Conservation (phyloP, 495 filamentous ascomycete genomes). For the Neurospora sp. region DNA sequence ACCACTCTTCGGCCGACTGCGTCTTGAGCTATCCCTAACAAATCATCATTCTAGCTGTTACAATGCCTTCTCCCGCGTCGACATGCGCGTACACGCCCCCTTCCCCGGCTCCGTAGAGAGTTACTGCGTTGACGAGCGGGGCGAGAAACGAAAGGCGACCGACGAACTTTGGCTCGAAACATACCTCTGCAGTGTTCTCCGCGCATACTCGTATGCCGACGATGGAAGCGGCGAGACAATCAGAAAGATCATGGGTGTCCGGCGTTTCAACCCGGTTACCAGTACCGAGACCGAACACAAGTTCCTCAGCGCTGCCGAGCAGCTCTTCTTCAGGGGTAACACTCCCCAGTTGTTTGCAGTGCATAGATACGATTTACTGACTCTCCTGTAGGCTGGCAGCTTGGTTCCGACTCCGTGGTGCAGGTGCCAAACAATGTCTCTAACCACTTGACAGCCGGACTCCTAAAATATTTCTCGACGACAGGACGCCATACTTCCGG, state of each 20-base stretch:
- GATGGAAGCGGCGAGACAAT: slow-evolving; percentile 86
- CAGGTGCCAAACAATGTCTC: slow-evolving; percentile 95
- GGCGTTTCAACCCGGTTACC: slow-evolving; percentile 93
- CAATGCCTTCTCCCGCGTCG: slow-evolving; percentile 96
- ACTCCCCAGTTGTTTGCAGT: not conserved
- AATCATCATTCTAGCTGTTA: slow-evolving; percentile 59
- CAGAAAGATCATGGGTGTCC: slow-evolving; percentile 84
- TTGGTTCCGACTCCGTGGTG: slow-evolving; percentile 93
- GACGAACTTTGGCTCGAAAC: slow-evolving; percentile 96
- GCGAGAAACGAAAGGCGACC: slow-evolving; percentile 82
- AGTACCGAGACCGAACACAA: slow-evolving; percentile 95
- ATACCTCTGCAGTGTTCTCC: slow-evolving; percentile 84
- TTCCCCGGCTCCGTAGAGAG: slow-evolving; percentile 92
- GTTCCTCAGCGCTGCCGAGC: slow-evolving; percentile 91
- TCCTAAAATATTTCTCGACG: slow-evolving; percentile 93
- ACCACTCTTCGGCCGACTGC: not conserved
- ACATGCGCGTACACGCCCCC: slow-evolving; percentile 96
- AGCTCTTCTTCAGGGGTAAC: slow-evolving; percentile 85
- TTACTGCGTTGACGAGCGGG: slow-evolving; percentile 93
- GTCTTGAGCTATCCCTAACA: not conserved
- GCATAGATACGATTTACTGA: slow-evolving; percentile 1
- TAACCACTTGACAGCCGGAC: slow-evolving; percentile 86
- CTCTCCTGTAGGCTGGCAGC: slow-evolving; percentile 61
- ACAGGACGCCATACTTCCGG: slow-evolving; percentile 92
- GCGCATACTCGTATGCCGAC: slow-evolving; percentile 94